These are phyloP conservation scores for Elsinoe australis DNA, from an alignment of 2,329 filamentous ascomycete species.

Conservation along the genomic window DNA sequence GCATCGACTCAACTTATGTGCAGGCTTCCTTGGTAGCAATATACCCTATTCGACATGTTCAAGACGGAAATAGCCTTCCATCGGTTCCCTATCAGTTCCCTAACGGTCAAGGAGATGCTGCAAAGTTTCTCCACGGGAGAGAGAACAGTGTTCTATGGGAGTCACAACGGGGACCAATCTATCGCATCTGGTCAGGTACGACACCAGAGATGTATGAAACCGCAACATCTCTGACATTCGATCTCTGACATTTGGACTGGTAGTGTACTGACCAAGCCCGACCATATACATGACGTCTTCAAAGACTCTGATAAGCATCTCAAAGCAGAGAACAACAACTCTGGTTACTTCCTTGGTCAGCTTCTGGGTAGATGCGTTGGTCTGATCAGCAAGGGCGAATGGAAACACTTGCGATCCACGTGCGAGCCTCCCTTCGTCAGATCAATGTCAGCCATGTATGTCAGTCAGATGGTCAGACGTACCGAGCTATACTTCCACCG, in stretches of 20 bases:
- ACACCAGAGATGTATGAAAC: background rate
- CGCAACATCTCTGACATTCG: no score
- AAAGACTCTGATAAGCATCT: constrained; percentile 39
- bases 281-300: no score
- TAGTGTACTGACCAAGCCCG: no score
- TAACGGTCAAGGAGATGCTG: constrained; percentile 36
- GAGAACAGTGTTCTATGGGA: background rate
- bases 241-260: no score
- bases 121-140: constrained; percentile 36
- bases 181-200: background rate
- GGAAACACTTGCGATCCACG: constrained; percentile 25
- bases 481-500: no score
- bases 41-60: background rate
- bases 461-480: no score
- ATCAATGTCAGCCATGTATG: no score
- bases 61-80: background rate
- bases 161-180: background rate
- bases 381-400: constrained; percentile 32
- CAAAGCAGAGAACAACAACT: constrained; percentile 38
- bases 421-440: constrained; percentile 26
- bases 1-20: no score
- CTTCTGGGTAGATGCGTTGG: constrained; percentile 41
- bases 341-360: constrained; percentile 35
- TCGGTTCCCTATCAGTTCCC: constrained; percentile 28
- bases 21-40: background rate